These are phyloP conservation scores for Aspergillus wentii DNA, from an alignment of 495 filamentous ascomycete genomes.

Conservation along the genomic window DNA sequence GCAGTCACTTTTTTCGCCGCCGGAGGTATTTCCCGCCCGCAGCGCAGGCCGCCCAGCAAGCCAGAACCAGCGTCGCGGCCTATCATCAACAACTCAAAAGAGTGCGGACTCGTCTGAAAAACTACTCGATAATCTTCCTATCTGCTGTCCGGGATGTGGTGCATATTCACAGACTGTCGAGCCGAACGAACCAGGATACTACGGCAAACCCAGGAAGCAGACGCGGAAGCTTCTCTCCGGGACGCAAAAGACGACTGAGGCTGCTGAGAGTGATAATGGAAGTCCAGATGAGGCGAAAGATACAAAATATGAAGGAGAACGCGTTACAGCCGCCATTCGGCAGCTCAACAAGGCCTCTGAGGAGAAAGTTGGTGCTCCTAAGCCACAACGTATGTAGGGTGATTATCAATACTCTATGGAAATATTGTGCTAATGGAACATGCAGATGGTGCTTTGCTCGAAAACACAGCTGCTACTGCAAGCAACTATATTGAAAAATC, in stretches of 20 bases:
- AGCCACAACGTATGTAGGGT: constrained; percentile 19
- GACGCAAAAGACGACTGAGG: too few species aligned
- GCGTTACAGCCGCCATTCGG: constrained; percentile 14
- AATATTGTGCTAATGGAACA: too few species aligned
- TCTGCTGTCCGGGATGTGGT: constrained; percentile 80
- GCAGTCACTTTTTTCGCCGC: constrained; percentile 3
- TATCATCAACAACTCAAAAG: constrained; percentile 14
- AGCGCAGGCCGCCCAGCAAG: neutral
- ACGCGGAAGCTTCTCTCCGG: constrained; percentile 29
- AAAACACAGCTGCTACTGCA: constrained; percentile 25
- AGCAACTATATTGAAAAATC: constrained; percentile 13
- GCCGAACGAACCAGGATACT: constrained; percentile 73
- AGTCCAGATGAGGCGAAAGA: constrained; percentile 6
- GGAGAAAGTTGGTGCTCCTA: constrained; percentile 7
- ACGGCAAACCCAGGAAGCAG: constrained; percentile 50
- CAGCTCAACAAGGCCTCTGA: constrained; percentile 2
- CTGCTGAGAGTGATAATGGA: constrained; percentile 12
- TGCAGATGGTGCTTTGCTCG: constrained; percentile 36
- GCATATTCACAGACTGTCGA: constrained; percentile 71
- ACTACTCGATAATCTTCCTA: constrained; percentile 20
- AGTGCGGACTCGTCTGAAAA: constrained; percentile 4
- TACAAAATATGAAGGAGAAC: constrained; percentile 12
- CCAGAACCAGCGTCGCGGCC: constrained; percentile 13
- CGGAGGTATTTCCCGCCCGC: constrained; percentile 4
- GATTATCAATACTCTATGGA: too few species aligned